phyloP scores from a whole-genome alignment of 1,284 basidiomycete species.

The Ganoderma boninense region DNA sequence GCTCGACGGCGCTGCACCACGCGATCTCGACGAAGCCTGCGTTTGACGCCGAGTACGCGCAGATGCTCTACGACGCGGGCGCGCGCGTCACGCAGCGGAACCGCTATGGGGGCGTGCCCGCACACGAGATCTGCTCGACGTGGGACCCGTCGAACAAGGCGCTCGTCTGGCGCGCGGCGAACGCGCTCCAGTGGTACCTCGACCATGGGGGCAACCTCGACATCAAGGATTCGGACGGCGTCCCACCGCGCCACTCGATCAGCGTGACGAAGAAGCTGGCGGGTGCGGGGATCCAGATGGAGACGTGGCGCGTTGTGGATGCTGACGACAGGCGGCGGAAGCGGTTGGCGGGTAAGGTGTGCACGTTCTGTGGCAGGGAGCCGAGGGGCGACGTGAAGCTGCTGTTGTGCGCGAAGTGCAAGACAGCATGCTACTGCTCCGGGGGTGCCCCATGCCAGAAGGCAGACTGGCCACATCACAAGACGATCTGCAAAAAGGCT shows the following conservation, averaged over 20 bases:
- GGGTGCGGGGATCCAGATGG: conserved; percentile 11
- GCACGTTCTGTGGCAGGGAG: conserved; percentile 40
- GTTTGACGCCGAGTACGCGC: conserved; percentile 51
- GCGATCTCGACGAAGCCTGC: conserved; percentile 51
- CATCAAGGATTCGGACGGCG: conserved; percentile 50
- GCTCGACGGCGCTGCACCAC: conserved; percentile 50
- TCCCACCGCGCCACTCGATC: conserved; percentile 30
- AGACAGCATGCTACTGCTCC: too few species aligned
- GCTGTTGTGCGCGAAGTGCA: too few species aligned
- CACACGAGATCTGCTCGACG: conserved; percentile 48
- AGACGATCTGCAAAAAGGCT: too few species aligned
- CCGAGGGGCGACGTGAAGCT: too few species aligned
- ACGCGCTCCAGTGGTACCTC: conserved; percentile 49
- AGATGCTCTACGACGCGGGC: conserved; percentile 50
- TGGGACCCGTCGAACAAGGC: conserved; percentile 37
- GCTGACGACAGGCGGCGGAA: conserved; percentile 44
- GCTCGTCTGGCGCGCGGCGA: conserved; percentile 34
- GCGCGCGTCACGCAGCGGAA: conserved; percentile 50
- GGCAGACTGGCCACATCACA: too few species aligned
- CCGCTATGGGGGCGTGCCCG: conserved; percentile 49
- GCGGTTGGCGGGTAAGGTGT: conserved; percentile 38
- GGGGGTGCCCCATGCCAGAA: too few species aligned
- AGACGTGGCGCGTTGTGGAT: conserved; percentile 38
- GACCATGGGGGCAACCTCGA: conserved; percentile 53
- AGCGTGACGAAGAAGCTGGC: conserved; percentile 31